Base-by-base conservation (phyloP, 306 rosid genomes). In the Coriaria nepalensis region DNA sequence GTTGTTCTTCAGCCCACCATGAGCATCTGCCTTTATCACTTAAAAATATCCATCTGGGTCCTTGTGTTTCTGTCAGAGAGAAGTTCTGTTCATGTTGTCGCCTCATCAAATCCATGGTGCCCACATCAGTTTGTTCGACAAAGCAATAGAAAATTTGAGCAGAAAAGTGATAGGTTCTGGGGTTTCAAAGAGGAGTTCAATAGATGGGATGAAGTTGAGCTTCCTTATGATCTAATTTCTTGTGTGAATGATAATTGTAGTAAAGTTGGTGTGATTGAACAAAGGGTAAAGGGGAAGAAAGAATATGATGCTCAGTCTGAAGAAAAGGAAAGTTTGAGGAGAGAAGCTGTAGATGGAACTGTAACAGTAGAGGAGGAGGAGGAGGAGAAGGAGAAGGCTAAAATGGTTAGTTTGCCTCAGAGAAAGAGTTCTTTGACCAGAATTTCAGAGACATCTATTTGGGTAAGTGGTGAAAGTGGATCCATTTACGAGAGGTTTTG, bases 401-500 rank as follows among this genome's bases (percentile, higher is more conserved):
- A 70, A 45, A 54, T 52, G 45, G 49, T 33, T 66, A 42, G 15
- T 72, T 44, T 83, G 57, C 78, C 78, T 47, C 15, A 53, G 68
- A 88, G 96, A 36, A 78, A 76, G 73, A 78, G 78, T 61, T 88
- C 93, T 3, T 70, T 88, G 90, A 81, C 75, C 54, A 81, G 53
- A 73, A 63, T 88, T 76, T 78, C 86, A 32, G 93, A 77, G 40
- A 62, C 68, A 43, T 83, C 95, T n/a, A 51, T 81, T 40, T 88
- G 95, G 96, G 51, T 88, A 52, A 88, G 81, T 57, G 90, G 90
- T 56, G 80, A 70, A 65, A 88, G 95, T 73, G 96, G 96, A 4
- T 78, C 78, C 6, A 88, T 88, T 45, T 83, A 76, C 65, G 96
- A 88, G 83, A 83, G 95, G 75, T 81, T 78, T 67, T 88, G 95